A percentile compares a stretch with the other conserved stretches of the same genome.
Conservation (phyloP, 2,329 filamentous ascomycete species). For the Talaromyces sp. region DNA sequence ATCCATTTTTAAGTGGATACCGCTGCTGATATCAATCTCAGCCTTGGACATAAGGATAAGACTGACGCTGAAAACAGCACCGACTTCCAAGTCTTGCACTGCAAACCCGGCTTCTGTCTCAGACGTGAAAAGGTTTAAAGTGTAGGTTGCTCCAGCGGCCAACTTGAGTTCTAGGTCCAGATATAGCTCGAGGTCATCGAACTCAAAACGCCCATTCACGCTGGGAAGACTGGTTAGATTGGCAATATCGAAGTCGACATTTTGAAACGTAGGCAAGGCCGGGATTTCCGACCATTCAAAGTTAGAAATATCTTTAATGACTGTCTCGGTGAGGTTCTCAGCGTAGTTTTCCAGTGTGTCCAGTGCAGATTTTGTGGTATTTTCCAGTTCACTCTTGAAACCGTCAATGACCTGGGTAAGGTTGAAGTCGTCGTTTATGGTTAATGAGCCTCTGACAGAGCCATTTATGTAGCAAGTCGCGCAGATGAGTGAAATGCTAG, state of each 20-base stretch:
- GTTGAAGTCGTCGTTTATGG: conserved; percentile 30
- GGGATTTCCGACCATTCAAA: background rate
- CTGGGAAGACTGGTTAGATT: conserved; percentile 29
- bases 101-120: conserved; percentile 41
- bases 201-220: conserved; percentile 33
- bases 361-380: background rate
- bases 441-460: conserved; percentile 39
- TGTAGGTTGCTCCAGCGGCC: conserved; percentile 41
- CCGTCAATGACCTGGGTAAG: conserved; percentile 9
- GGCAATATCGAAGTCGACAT: conserved; percentile 33
- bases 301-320: background rate
- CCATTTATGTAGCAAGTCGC: conserved; percentile 50
- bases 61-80: conserved; percentile 47
- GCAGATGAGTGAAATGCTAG: conserved; percentile 25
- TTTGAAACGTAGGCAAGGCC: conserved; percentile 30
- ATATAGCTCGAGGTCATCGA: conserved; percentile 51
- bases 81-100: conserved; percentile 39
- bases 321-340: background rate
- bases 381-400: conserved; percentile 17
- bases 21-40: conserved; percentile 47
- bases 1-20: conserved; percentile 53
- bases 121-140: conserved; percentile 46
- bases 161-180: conserved; percentile 44
- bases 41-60: conserved; percentile 47
- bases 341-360: conserved; percentile 1